phyloP scores from a whole-genome alignment of 1,284 basidiomycete genomes.

The Naganishia sp. region DNA sequence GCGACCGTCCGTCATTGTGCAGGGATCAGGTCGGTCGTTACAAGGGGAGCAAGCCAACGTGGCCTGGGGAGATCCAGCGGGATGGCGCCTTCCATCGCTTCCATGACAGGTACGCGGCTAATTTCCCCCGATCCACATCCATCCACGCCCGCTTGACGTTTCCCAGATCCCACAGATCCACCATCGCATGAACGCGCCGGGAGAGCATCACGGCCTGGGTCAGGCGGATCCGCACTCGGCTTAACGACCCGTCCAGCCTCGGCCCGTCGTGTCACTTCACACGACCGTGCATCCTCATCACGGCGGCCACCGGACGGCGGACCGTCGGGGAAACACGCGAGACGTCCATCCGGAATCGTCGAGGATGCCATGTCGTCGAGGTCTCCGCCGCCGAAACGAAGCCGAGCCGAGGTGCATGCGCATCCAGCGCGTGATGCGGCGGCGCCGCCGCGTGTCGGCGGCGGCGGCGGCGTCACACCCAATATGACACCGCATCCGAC shows the following conservation, averaged over 20 bases:
- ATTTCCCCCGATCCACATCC: no score
- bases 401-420: not conserved
- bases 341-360: conserved; percentile 1
- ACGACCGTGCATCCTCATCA: not conserved
- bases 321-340: not conserved
- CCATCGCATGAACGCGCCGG: not conserved
- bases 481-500: not conserved
- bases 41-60: no score
- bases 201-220: not conserved
- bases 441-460: no score
- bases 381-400: not conserved
- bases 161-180: not conserved
- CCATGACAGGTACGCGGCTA: no score
- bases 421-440: no score
- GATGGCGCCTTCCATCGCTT: no score
- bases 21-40: no score
- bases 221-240: not conserved
- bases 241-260: not conserved
- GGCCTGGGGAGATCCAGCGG: no score
- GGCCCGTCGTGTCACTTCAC: no score
- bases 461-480: no score
- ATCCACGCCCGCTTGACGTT: not conserved
- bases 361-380: not conserved
- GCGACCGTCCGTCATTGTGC: no score
- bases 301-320: not conserved